Conservation (phyloP, 192 early-diverging fungal species). For the Chytriomyces confervae region DNA sequence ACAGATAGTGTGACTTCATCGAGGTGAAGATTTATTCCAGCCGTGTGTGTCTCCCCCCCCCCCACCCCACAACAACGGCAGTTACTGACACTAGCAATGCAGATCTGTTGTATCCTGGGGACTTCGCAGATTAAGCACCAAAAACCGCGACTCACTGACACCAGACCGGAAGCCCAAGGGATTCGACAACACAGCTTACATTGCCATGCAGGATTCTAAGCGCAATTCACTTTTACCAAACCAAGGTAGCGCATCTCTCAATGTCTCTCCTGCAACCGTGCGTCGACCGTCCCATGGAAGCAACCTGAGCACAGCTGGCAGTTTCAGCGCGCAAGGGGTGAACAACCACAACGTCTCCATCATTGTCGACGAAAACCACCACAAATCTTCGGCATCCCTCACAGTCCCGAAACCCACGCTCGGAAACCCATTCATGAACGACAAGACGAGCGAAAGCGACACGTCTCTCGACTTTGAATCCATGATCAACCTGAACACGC, state of each 20-base stretch:
- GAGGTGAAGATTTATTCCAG: background rate
- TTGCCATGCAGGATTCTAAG: background rate
- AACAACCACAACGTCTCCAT: no score
- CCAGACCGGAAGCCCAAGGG: background rate
- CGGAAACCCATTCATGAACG: no score
- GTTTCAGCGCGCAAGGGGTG: no score
- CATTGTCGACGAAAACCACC: background rate
- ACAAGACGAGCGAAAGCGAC: background rate
- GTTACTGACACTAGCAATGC: background rate
- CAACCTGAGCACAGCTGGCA: background rate
- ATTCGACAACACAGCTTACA: background rate
- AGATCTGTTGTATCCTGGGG: background rate
- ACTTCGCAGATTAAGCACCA: background rate
- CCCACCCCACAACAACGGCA: no score
- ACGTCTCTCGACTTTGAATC: constrained; percentile 12
- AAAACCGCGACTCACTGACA: background rate
- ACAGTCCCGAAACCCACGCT: no score
- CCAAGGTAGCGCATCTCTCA: background rate
- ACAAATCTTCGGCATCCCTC: background rate
- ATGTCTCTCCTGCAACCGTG: background rate
- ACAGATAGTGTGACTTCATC: background rate
- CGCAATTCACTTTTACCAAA: background rate
- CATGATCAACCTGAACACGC: constrained; percentile 14
- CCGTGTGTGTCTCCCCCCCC: background rate
- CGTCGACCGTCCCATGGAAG: constrained; percentile 1